These are phyloP conservation scores for Yamadazyma tumulicola DNA, from an alignment of 805 yeast species.

Conservation along the genomic window DNA sequence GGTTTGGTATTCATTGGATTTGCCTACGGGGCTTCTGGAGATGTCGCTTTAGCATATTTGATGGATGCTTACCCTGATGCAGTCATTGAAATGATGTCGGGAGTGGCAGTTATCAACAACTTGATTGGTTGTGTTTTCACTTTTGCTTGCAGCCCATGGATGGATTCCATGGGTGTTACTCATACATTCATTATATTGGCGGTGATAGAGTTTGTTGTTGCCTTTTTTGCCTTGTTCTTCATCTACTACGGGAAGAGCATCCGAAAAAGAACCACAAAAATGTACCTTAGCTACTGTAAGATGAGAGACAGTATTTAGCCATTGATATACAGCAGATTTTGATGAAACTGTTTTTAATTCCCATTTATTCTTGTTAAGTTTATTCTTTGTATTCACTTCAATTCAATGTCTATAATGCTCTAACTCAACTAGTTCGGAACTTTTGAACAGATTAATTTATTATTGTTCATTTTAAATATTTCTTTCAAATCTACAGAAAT, in stretches of 20 bases:
- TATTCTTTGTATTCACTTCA: too few species aligned
- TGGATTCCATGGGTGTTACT: slow-evolving; percentile 32
- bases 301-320: slow-evolving; percentile 18
- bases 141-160: slow-evolving; percentile 38
- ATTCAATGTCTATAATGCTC: too few species aligned
- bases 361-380: too few species aligned
- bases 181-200: slow-evolving; percentile 35
- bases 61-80: slow-evolving; percentile 41
- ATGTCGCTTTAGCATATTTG: slow-evolving; percentile 34
- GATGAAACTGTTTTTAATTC: too few species aligned
- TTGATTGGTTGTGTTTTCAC: slow-evolving; percentile 37
- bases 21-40: slow-evolving; percentile 39
- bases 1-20: slow-evolving; percentile 36
- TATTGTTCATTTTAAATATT: too few species aligned
- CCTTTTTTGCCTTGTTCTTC: slow-evolving; percentile 28
- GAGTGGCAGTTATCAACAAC: slow-evolving; percentile 37
- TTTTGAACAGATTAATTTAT: too few species aligned
- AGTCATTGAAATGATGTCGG: slow-evolving; percentile 39
- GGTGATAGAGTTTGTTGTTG: slow-evolving; percentile 31
- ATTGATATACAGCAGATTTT: too few species aligned
- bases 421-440: too few species aligned
- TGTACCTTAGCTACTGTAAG: slow-evolving; percentile 29
- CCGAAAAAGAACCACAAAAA: slow-evolving; percentile 29
- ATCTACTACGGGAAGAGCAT: slow-evolving; percentile 32
- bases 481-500: too few species aligned